These are phyloP conservation scores for Trametes sp. DNA, from an alignment of 1,284 basidiomycete species.

Conservation along the genomic window DNA sequence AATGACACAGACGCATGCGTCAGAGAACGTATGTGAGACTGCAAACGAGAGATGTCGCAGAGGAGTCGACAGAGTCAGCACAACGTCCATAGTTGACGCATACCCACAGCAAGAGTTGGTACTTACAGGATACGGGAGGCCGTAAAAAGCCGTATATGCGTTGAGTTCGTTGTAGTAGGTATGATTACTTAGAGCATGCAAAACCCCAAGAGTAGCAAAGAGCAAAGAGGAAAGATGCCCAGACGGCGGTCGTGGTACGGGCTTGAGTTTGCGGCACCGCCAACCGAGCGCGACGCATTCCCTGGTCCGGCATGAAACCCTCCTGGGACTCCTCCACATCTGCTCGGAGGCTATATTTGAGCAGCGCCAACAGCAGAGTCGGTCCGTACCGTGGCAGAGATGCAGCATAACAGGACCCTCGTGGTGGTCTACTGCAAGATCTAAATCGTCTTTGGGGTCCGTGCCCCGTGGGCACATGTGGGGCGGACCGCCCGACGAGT, in stretches of 20 bases:
- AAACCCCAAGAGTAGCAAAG: slow-evolving; percentile 12
- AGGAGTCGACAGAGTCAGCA: slow-evolving; percentile 16
- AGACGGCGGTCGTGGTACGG: slow-evolving; percentile 22
- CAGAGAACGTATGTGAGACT: slow-evolving; percentile 2
- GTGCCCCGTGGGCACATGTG: slow-evolving; percentile 17
- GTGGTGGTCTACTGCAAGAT: slow-evolving; percentile 29
- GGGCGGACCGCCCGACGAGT: slow-evolving; percentile 1
- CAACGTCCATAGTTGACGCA: slow-evolving; percentile 12
- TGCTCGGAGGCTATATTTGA: slow-evolving; percentile 14
- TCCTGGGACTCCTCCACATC: slow-evolving; percentile 10
- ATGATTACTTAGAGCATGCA: slow-evolving; percentile 13
- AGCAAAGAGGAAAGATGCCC: slow-evolving; percentile 3
- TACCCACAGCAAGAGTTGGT: slow-evolving; percentile 4
- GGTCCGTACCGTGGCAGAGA: slow-evolving; percentile 17
- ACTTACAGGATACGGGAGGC: slow-evolving; percentile 20
- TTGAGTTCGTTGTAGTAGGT: slow-evolving; percentile 6
- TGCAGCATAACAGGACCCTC: slow-evolving; percentile 10
- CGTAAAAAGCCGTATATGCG: background rate
- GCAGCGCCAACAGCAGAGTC: slow-evolving; percentile 7
- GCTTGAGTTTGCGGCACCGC: slow-evolving; percentile 27
- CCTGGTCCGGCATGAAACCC: slow-evolving; percentile 17
- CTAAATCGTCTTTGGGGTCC: slow-evolving; percentile 7
- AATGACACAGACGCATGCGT: slow-evolving; percentile 8
- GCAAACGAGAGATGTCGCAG: background rate
- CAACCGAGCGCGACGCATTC: slow-evolving; percentile 14